Evolutionary conservation across 768 basidiomycete genomes (phyloP).

Genomic region (Coprinopsis marcescibilis): DNA sequence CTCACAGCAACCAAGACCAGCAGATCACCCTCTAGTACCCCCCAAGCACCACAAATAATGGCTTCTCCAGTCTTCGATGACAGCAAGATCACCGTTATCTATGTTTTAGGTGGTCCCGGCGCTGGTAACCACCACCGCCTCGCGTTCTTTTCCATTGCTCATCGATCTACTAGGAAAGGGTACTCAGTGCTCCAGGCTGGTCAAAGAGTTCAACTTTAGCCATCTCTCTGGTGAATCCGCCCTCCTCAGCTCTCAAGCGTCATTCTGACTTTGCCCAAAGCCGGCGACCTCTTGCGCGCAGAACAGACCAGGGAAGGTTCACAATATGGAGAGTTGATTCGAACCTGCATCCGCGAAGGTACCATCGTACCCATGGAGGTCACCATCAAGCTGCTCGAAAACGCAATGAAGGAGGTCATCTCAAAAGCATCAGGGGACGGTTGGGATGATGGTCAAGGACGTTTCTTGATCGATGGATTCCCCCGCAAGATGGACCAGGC

Average conservation of each 20-base stretch:
- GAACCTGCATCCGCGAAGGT: constrained; percentile 84
- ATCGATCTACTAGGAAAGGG: constrained; percentile 68
- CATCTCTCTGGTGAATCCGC: constrained; percentile 78
- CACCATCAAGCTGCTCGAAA: constrained; percentile 91
- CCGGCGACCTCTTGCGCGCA: constrained; percentile 95
- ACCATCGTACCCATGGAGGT: constrained; percentile 95
- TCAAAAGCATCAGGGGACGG: constrained; percentile 37
- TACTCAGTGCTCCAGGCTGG: constrained; percentile 85
- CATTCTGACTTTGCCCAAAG: constrained; percentile 32
- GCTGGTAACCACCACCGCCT: constrained; percentile 50
- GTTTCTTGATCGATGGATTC: constrained; percentile 96
- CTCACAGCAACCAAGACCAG: constrained; percentile 52
- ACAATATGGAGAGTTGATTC: constrained; percentile 77
- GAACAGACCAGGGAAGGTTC: constrained; percentile 89
- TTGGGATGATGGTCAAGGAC: constrained; percentile 68
- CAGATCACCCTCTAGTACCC: constrained; percentile 62
- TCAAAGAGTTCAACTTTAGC: constrained; percentile 79
- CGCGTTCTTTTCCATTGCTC: constrained; percentile 6
- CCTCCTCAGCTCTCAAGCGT: not conserved
- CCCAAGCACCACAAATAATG: constrained; percentile 44
- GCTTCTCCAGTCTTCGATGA: constrained; percentile 55
- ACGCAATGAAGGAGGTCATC: constrained; percentile 74
- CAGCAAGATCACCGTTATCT: constrained; percentile 79
- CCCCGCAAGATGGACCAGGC: constrained; percentile 99
- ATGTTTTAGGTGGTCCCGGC: constrained; percentile 95